Evolutionary conservation across 108 stramenopile species (phyloP).

Genomic region (Thalassiosira profunda): DNA sequence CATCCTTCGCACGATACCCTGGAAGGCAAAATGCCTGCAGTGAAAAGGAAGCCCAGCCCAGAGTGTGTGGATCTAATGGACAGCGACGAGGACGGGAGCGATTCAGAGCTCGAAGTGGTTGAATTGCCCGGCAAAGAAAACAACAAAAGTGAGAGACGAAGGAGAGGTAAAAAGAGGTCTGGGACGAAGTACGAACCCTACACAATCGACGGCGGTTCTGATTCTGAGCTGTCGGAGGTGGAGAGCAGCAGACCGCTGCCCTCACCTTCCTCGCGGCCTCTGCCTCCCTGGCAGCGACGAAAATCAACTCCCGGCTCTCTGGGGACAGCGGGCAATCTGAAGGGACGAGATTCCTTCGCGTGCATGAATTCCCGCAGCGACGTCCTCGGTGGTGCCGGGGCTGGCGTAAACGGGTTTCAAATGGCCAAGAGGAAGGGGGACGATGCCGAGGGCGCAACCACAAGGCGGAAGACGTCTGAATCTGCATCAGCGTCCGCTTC

Average conservation of each 20-base stretch:
- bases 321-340: background rate
- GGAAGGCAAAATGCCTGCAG: background rate
- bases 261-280: background rate
- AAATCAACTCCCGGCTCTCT: background rate
- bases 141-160: background rate
- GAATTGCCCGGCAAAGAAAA: background rate
- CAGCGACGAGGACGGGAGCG: conserved; percentile 9
- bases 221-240: conserved; percentile 15
- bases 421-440: background rate
- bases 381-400: background rate
- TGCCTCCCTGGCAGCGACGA: conserved; percentile 14
- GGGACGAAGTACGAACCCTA: background rate
- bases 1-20: no score
- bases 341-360: background rate
- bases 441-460: background rate
- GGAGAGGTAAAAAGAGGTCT: background rate
- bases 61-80: conserved; percentile 29
- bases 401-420: background rate
- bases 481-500: background rate
- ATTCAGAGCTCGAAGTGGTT: background rate
- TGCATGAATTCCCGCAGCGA: conserved; percentile 15
- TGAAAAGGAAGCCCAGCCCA: background rate
- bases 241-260: conserved; percentile 6
- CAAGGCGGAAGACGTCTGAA: background rate
- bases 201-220: background rate